A percentile compares a stretch with the other conserved stretches of the same genome.
phyloP scores from a whole-genome alignment of 495 filamentous ascomycete genomes.

The Penicilliopsis zonata region DNA sequence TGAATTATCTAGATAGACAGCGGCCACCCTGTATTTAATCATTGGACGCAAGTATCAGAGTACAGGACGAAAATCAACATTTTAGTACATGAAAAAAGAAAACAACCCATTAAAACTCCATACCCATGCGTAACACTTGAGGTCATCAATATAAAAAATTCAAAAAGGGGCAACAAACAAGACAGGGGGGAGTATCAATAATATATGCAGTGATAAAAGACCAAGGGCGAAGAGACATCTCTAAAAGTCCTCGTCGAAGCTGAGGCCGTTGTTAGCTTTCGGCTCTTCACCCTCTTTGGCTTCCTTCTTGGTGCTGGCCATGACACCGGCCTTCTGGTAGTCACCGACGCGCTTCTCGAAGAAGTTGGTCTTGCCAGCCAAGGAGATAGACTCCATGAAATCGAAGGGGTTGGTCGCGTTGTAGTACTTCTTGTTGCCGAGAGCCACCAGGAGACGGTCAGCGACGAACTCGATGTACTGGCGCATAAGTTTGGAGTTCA shows the following conservation, averaged over 20 bases:
- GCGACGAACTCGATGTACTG: slow-evolving; percentile 99
- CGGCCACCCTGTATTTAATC: background rate
- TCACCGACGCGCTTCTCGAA: slow-evolving; percentile 99
- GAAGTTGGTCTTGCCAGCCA: slow-evolving; percentile 99
- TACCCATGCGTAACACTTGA: slow-evolving; percentile 27
- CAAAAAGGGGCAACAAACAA: slow-evolving; percentile 5
- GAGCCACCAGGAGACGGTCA: slow-evolving; percentile 81
- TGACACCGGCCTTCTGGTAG: slow-evolving; percentile 99
- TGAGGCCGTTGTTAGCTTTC: slow-evolving; percentile 57
- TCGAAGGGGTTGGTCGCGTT: slow-evolving; percentile 91
- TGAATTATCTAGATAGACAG: background rate
- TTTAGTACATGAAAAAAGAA: slow-evolving; percentile 4
- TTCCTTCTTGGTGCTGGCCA: slow-evolving; percentile 82
- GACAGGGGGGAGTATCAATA: slow-evolving; percentile 12
- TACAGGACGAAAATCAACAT: background rate
- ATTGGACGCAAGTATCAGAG: background rate
- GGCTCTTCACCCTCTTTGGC: slow-evolving; percentile 43
- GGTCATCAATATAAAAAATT: slow-evolving; percentile 21
- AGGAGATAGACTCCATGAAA: slow-evolving; percentile 99
- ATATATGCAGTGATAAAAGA: too few species aligned
- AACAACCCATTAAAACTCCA: slow-evolving; percentile 21
- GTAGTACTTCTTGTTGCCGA: slow-evolving; percentile 92
- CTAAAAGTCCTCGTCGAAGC: slow-evolving; percentile 97
- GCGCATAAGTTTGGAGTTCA: slow-evolving; percentile 96
- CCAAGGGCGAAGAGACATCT: too few species aligned